Base-by-base conservation (phyloP, 2,329 filamentous ascomycete species). In the Aspergillus sp. region DNA sequence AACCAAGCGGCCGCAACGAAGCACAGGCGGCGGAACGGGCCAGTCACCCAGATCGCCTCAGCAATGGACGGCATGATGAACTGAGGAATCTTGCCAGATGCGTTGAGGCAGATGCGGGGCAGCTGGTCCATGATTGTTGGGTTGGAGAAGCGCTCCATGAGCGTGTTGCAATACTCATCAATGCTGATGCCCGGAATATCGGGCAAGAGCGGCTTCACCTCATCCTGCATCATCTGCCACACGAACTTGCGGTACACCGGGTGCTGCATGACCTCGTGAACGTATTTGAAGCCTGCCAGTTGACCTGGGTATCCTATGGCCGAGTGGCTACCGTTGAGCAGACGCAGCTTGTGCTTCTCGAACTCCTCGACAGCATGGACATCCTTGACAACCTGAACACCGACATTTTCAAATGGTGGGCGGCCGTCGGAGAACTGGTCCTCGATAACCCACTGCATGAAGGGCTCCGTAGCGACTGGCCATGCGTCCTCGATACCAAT, bases 401-500 rank as follows among this genome's bases (percentile, higher is more conserved):
- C 75, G 36, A 73, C 74, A 60, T 73, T 73, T 41, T 77, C 75
- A 42, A 78, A 75, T 0, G 71, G 65, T 28, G 75, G 75, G 40
- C 75, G 75, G 34, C 74, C 75, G 48, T 76, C 68, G 49, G 56
- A 64, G 60, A 78, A 78, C 48, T 72, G 64, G 63, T 78, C 74
- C 61, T 78, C 75, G 43, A 78, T 65, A 1, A 78, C 75, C 75
- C 75, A 77, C 62, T 78, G 75, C 69, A 73, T 76, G 49, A 78
- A 78, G 35, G 75, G 75, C 67, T 78, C 75, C 0, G 75, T 77
- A 19, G 77, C 74, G 4, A 78, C 74, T 0, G 75, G 75, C 75
- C 75, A 78, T 3, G 64, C 57, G 52, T 78, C 75, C 53, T 74
- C 64, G 42, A 78, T 70, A 48, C 67, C 71, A 44, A 76, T 76